Conservation (phyloP, 1,284 basidiomycete genomes). For the Boletus smithii region DNA sequence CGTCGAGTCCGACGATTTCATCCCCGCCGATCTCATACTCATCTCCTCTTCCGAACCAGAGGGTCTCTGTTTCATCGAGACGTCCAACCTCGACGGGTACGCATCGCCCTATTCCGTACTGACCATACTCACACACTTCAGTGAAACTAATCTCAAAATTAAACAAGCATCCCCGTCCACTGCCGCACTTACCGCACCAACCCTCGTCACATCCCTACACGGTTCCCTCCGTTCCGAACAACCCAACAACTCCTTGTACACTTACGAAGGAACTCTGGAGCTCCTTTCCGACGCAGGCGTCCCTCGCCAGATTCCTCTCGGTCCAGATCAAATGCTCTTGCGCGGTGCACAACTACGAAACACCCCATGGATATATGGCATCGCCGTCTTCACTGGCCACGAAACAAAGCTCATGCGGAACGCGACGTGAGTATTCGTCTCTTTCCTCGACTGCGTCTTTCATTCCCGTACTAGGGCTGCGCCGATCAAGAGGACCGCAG, state of each 20-base stretch:
- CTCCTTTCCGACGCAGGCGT: slow-evolving; percentile 55
- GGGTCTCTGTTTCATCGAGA: slow-evolving; percentile 96
- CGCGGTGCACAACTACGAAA: slow-evolving; percentile 96
- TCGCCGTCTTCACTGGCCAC: slow-evolving; percentile 95
- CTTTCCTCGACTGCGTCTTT: neutral
- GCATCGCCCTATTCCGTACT: slow-evolving; percentile 25
- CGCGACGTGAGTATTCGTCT: slow-evolving; percentile 68
- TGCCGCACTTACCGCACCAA: slow-evolving; percentile 72
- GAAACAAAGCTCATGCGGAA: slow-evolving; percentile 99
- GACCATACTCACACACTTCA: slow-evolving; percentile 31
- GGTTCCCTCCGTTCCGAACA: slow-evolving; percentile 92
- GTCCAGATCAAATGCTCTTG: slow-evolving; percentile 92
- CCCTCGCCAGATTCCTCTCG: slow-evolving; percentile 82
- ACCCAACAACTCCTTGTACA: slow-evolving; percentile 97
- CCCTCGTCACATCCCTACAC: slow-evolving; percentile 68
- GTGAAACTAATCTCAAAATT: slow-evolving; percentile 98
- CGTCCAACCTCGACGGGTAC: slow-evolving; percentile 94
- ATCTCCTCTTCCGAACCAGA: slow-evolving; percentile 93
- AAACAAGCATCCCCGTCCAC: slow-evolving; percentile 92
- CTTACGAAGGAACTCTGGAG: slow-evolving; percentile 85
- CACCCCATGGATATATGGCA: slow-evolving; percentile 94
- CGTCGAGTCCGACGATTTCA: slow-evolving; percentile 89
- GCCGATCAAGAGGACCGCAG: slow-evolving; percentile 94
- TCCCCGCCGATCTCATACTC: slow-evolving; percentile 92
- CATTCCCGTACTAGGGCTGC: slow-evolving; percentile 59